These are phyloP conservation scores for Colletotrichum viniferum DNA, from an alignment of 2,329 filamentous ascomycete species.

Conservation along the genomic window DNA sequence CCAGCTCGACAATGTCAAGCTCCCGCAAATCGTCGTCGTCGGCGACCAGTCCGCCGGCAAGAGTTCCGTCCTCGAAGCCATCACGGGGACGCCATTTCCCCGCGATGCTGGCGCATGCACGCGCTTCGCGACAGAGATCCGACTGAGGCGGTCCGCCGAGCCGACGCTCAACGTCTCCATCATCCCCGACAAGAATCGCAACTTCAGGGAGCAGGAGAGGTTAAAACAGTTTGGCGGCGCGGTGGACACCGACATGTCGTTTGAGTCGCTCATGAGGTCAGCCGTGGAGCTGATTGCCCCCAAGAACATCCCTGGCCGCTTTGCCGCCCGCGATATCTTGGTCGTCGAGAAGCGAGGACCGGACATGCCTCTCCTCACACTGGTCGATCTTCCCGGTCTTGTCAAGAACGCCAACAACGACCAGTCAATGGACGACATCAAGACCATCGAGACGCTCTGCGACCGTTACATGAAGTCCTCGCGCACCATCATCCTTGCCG, in stretches of 20 bases:
- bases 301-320: conserved; percentile 53
- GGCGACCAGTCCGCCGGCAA: conserved; percentile 70
- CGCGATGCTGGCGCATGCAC: conserved; percentile 65
- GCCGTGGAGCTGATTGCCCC: conserved; percentile 56
- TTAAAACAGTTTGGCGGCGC: conserved; percentile 53
- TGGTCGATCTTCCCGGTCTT: conserved; percentile 66
- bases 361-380: conserved; percentile 62
- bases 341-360: conserved; percentile 65
- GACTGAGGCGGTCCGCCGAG: conserved; percentile 53
- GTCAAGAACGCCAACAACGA: conserved; percentile 58
- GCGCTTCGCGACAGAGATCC: conserved; percentile 64
- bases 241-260: conserved; percentile 48
- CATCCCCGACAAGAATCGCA: conserved; percentile 56
- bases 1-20: conserved; percentile 55
- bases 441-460: conserved; percentile 55
- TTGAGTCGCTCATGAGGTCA: conserved; percentile 55
- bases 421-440: conserved; percentile 57
- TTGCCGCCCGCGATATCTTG: conserved; percentile 57
- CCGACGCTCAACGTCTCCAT: conserved; percentile 54
- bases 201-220: conserved; percentile 49
- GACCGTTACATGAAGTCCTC: conserved; percentile 61
- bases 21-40: conserved; percentile 68
- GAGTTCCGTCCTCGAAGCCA: conserved; percentile 66
- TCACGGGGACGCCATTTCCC: conserved; percentile 66
- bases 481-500: conserved; percentile 59